Percentiles rank a stretch among this genome's conserved stretches.
These are phyloP conservation scores for Sporothrix schenckii DNA, from an alignment of 2,329 filamentous ascomycete genomes.

Conservation along the genomic window DNA sequence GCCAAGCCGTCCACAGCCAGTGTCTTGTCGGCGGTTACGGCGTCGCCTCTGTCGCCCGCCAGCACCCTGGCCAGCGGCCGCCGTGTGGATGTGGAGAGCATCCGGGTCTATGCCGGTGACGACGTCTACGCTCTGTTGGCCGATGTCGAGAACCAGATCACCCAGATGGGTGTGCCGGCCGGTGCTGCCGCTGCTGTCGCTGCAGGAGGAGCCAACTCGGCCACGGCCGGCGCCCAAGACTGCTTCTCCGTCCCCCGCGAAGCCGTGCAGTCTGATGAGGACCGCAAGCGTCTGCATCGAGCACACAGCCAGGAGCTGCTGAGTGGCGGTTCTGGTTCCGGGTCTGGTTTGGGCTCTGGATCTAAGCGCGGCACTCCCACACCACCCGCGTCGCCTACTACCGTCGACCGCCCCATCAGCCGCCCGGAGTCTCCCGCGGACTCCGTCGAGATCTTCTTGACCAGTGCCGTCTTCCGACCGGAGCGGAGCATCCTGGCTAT, in stretches of 20 bases:
- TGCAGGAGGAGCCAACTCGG: background rate
- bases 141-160: constrained; percentile 67
- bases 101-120: constrained; percentile 68
- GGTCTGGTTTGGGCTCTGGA: too few relatives aligned
- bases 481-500: constrained; percentile 34
- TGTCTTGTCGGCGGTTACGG: constrained; percentile 27
- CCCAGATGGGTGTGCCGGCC: constrained; percentile 43
- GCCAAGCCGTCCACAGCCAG: background rate
- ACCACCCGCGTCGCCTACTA: constrained; percentile 43
- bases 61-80: constrained; percentile 26
- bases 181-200: background rate
- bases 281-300: constrained; percentile 51
- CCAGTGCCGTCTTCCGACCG: constrained; percentile 56
- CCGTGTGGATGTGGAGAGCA: constrained; percentile 61
- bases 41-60: constrained; percentile 33
- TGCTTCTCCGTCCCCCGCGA: constrained; percentile 35
- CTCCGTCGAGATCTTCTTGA: constrained; percentile 49
- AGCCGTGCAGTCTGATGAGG: constrained; percentile 41
- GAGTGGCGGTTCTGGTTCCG: constrained; percentile 39
- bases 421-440: constrained; percentile 31
- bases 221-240: constrained; percentile 14
- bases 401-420: constrained; percentile 35
- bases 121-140: constrained; percentile 68
- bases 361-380: constrained; percentile 39
- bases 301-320: constrained; percentile 58